A percentile compares a stretch with the other conserved stretches of the same genome.
These are phyloP conservation scores for Penicillium rolfsii DNA, from an alignment of 2,329 filamentous ascomycete genomes.

Conservation along the genomic window DNA sequence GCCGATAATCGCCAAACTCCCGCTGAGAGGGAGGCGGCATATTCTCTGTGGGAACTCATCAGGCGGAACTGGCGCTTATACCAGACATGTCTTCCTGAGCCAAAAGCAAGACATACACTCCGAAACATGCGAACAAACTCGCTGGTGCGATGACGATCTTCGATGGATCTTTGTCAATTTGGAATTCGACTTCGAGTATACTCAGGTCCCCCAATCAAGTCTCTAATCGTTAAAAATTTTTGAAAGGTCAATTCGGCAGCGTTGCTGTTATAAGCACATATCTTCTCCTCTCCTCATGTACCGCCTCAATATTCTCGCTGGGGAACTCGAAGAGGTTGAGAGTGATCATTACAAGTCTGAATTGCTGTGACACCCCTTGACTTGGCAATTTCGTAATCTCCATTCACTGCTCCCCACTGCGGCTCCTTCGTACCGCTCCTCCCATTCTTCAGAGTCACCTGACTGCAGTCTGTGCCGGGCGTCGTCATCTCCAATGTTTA, in stretches of 20 bases:
- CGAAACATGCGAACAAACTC: neutral
- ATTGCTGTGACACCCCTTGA: no score
- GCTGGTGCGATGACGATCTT: conserved; percentile 8
- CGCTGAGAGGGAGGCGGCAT: neutral
- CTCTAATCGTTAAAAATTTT: neutral
- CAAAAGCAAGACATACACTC: conserved; percentile 1
- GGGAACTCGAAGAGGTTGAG: neutral
- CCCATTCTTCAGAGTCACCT: neutral
- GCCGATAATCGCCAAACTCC: conserved; percentile 4
- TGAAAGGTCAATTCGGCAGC: neutral
- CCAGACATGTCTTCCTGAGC: neutral
- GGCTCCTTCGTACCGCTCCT: no score
- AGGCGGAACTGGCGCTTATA: conserved; percentile 1
- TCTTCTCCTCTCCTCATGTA: conserved; percentile 9
- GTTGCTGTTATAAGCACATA: conserved; percentile 5
- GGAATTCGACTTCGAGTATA: conserved; percentile 2
- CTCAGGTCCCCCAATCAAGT: neutral
- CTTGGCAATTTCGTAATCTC: no score
- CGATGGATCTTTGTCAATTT: conserved; percentile 6
- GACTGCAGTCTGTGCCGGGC: neutral
- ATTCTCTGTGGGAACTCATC: conserved; percentile 1
- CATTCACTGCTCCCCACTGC: no score
- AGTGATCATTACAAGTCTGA: conserved; percentile 1
- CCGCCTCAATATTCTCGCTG: conserved; percentile 4
- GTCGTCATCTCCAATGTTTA: neutral